Percentiles rank a stretch among this genome's conserved stretches.
Evolutionary conservation across 176 grass and related monocot genomes (phyloP).

Genomic region (Cocos nucifera): DNA sequence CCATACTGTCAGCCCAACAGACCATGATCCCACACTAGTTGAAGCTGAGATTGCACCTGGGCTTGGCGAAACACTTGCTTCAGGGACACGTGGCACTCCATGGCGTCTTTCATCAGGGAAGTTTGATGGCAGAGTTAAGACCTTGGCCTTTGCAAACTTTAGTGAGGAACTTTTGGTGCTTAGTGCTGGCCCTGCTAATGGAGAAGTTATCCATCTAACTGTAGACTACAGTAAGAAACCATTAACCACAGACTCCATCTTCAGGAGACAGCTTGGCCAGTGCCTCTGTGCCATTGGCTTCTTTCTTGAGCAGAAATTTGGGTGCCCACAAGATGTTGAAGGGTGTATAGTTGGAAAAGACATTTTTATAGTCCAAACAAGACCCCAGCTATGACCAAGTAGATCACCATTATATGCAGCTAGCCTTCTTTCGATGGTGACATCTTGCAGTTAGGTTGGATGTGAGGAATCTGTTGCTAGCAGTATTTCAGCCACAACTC

Average conservation of each 20-base stretch:
- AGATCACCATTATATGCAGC: not conserved
- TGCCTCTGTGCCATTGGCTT: slow-evolving; percentile 63
- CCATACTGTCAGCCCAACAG: slow-evolving; percentile 61
- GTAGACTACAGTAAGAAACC: slow-evolving; percentile 88
- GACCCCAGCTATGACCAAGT: slow-evolving; percentile 48
- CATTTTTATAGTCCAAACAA: slow-evolving; percentile 85
- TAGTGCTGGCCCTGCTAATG: slow-evolving; percentile 53
- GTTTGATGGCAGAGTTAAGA: slow-evolving; percentile 49
- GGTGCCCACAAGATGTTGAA: slow-evolving; percentile 77
- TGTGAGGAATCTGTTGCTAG: too few species aligned
- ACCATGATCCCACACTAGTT: slow-evolving; percentile 57
- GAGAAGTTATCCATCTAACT: slow-evolving; percentile 41
- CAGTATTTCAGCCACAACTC: too few species aligned
- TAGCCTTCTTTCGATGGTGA: not conserved
- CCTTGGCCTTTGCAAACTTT: slow-evolving; percentile 91
- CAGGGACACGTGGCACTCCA: slow-evolving; percentile 85
- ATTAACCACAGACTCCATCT: slow-evolving; percentile 53
- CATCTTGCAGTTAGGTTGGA: too few species aligned
- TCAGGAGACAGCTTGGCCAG: slow-evolving; percentile 66
- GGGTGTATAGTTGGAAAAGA: slow-evolving; percentile 75
- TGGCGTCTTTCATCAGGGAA: slow-evolving; percentile 79
- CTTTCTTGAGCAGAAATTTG: slow-evolving; percentile 87
- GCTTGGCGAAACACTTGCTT: slow-evolving; percentile 80
- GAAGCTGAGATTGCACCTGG: slow-evolving; percentile 76
- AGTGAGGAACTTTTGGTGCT: slow-evolving; percentile 68